A percentile compares a stretch with the other conserved stretches of the same genome.
Evolutionary conservation across 2,329 filamentous ascomycete species (phyloP).

Genomic region (Xylaria digitata): DNA sequence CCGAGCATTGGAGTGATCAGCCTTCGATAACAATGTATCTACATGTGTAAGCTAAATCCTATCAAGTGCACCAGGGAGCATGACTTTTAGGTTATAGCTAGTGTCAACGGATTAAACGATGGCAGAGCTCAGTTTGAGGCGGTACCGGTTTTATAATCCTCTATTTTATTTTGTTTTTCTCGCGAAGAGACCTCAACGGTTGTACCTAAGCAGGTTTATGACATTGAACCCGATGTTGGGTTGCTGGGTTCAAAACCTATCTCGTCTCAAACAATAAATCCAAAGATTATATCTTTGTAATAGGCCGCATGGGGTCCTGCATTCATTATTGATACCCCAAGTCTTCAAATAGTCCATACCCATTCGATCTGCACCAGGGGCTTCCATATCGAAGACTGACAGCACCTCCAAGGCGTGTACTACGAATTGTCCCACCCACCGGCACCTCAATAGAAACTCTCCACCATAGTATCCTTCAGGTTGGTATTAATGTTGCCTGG

Average conservation of each 20-base stretch:
- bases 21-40: no score
- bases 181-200: background rate
- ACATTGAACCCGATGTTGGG: conserved; percentile 1
- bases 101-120: no score
- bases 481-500: conserved; percentile 82
- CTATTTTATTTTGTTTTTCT: conserved; percentile 15
- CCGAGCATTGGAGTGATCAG: no score
- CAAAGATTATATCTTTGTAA: conserved; percentile 10
- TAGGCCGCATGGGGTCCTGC: background rate
- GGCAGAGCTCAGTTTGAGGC: background rate
- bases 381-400: conserved; percentile 6
- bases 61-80: background rate
- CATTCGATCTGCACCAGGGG: conserved; percentile 4
- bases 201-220: conserved; percentile 2
- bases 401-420: background rate
- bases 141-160: background rate
- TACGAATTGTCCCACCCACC: background rate
- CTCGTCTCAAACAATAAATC: conserved; percentile 7
- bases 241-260: conserved; percentile 1
- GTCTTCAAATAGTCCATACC: conserved; percentile 12
- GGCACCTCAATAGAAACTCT: conserved; percentile 85
- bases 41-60: background rate
- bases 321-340: conserved; percentile 5
- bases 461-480: conserved; percentile 98
- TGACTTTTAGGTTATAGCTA: no score